Percentiles rank a stretch among this genome's conserved stretches.
Evolutionary conservation across 768 basidiomycete species (phyloP).

Genomic region (Amanita brunnescens): DNA sequence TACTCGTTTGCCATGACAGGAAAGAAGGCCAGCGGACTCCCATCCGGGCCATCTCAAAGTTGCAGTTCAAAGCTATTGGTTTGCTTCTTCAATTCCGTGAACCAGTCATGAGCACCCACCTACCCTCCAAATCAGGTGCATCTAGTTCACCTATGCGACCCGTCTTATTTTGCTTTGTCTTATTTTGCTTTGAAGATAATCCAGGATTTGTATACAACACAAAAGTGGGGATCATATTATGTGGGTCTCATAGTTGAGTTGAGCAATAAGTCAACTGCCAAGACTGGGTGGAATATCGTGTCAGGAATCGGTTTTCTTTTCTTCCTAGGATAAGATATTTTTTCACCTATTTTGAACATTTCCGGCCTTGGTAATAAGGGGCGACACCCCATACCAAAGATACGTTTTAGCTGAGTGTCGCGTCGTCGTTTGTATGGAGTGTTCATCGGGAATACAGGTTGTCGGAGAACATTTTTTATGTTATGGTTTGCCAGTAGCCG

Average conservation of each 20-base stretch:
- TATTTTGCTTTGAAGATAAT: slow-evolving; percentile 34
- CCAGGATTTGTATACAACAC: slow-evolving; percentile 44
- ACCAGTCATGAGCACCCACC: slow-evolving; percentile 1
- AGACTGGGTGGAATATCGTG: neutral
- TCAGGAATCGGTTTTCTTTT: slow-evolving; percentile 58
- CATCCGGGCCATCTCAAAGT: slow-evolving; percentile 42
- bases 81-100: slow-evolving; percentile 35
- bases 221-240: slow-evolving; percentile 64
- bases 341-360: slow-evolving; percentile 55
- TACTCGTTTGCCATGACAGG: neutral
- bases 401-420: neutral
- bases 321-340: no score
- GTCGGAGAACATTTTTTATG: neutral
- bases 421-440: slow-evolving; percentile 63
- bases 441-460: slow-evolving; percentile 60
- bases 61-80: slow-evolving; percentile 38
- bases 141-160: neutral
- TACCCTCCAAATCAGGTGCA: slow-evolving; percentile 5
- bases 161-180: neutral
- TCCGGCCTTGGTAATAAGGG: slow-evolving; percentile 49
- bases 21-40: slow-evolving; percentile 25
- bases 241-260: slow-evolving; percentile 46
- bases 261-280: neutral
- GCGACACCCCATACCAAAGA: neutral
- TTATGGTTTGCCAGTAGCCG: neutral